Conservation (phyloP, 2,329 filamentous ascomycete species). For the Colletotrichum horii region DNA sequence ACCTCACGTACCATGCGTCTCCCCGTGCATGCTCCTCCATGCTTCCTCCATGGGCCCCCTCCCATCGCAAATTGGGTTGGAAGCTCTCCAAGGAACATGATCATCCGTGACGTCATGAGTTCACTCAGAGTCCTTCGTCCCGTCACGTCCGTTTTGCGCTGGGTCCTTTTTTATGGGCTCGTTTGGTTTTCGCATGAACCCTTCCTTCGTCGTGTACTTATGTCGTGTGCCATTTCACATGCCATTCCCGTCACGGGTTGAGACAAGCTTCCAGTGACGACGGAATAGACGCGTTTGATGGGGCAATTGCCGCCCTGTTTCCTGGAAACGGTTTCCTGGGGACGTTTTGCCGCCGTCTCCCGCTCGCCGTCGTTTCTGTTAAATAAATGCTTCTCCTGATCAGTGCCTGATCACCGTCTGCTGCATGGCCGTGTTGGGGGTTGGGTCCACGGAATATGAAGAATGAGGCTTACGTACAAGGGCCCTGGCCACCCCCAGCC, state of each 20-base stretch:
- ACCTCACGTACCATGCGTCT: slow-evolving; percentile 6
- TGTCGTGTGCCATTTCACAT: slow-evolving; percentile 15
- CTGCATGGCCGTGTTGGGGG: neutral
- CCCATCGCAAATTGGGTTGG: slow-evolving; percentile 11
- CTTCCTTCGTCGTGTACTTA: neutral
- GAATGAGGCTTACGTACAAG: slow-evolving; percentile 19
- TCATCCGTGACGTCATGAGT: slow-evolving; percentile 8
- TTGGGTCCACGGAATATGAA: neutral
- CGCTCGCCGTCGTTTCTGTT: neutral
- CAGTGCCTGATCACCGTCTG: slow-evolving; percentile 9
- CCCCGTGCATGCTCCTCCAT: neutral
- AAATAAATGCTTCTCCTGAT: neutral
- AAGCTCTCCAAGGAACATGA: slow-evolving; percentile 15
- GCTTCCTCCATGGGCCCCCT: neutral
- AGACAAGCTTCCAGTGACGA: neutral
- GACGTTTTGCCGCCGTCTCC: neutral
- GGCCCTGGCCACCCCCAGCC: slow-evolving; percentile 2
- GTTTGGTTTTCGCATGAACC: neutral
- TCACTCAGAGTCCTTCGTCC: slow-evolving; percentile 22
- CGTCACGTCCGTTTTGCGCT: slow-evolving; percentile 31
- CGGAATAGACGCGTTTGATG: neutral
- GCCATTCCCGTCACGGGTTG: neutral
- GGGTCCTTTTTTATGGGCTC: neutral
- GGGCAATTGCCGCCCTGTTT: neutral
- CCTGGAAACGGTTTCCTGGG: neutral